Base-by-base conservation (phyloP, 163 green algal species). In the Scenedesmus sp. region DNA sequence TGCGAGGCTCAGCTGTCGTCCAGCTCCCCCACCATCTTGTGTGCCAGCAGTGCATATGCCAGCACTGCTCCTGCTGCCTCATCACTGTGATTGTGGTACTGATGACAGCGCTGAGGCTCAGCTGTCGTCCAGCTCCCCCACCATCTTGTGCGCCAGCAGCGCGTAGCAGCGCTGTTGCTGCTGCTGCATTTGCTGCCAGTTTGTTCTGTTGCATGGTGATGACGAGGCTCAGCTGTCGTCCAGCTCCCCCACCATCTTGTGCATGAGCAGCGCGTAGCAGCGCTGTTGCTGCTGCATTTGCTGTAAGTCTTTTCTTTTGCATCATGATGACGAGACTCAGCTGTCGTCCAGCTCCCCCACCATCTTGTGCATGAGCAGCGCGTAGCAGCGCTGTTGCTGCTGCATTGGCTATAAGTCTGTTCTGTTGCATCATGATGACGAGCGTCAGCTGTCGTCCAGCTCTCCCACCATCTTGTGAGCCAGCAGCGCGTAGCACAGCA, bases 401-500 rank as follows among this genome's bases (percentile, higher is more conserved):
- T 64, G 59, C 59, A 64, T 10, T 15, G 59, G 59, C 59, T 64
- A 10, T 10, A 8, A 10, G 8, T 15, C 59, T 10, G 10, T 64
- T 64, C 59, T 64, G 7, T 10, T 64, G 7, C 59, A 70, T 16
- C 62, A 5, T 13, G 16, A 34, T 18, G 26, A 18, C 66, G 16
- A 76, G 66, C 16, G 6, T 79, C 70, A 79, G 70, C 23, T 79
- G 70, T 86, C 87, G 2, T 82, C 74, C 23, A 91, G 59, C 76
- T 91, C 87, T 3, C 66, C 56, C 4, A 91, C 76, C 87, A 91
- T 91, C 26, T 87, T 64, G 74, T n/a, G 74, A 7, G 57, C 87
- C 57, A 91, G 76, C 87, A 91, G 57, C 3, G 26, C 87, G 46
- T 77, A 86, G 18, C 76, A 60, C 34, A 86, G 26, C 55, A 91